These are phyloP conservation scores for Strobilomyces echinocephalus DNA, from an alignment of 768 basidiomycete species.

Conservation along the genomic window DNA sequence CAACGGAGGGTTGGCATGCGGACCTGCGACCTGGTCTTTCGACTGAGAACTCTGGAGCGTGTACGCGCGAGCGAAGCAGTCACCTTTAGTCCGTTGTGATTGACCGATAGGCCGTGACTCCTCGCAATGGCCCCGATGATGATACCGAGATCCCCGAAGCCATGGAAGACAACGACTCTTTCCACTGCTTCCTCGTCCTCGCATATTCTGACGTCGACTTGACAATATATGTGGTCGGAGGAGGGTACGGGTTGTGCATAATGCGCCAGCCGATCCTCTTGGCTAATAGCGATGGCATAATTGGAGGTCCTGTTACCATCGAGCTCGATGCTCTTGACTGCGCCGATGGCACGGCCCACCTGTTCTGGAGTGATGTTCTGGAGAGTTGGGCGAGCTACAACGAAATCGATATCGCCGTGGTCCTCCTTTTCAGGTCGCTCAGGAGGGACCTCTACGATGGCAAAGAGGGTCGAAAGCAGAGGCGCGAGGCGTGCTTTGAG, in stretches of 20 bases:
- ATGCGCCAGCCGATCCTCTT: slow-evolving; percentile 35
- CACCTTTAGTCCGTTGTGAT: slow-evolving; percentile 58
- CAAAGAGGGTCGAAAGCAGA: slow-evolving; percentile 44
- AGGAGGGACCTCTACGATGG: slow-evolving; percentile 47
- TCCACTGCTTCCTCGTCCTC: slow-evolving; percentile 45
- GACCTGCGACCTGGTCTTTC: slow-evolving; percentile 25
- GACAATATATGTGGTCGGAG: slow-evolving; percentile 26
- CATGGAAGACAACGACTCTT: slow-evolving; percentile 49
- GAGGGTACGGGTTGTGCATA: slow-evolving; percentile 3
- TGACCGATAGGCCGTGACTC: slow-evolving; percentile 47
- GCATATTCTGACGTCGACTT: slow-evolving; percentile 67
- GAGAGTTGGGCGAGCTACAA: slow-evolving; percentile 45
- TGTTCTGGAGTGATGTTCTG: slow-evolving; percentile 31
- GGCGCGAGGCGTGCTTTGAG: slow-evolving; percentile 45
- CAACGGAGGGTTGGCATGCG: slow-evolving; percentile 37
- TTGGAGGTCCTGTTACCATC: slow-evolving; percentile 57
- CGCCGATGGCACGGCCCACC: slow-evolving; percentile 42
- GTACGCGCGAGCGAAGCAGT: not conserved
- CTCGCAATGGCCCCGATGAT: slow-evolving; percentile 55
- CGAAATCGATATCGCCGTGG: slow-evolving; percentile 67
- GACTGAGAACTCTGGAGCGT: slow-evolving; percentile 12
- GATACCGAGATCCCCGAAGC: slow-evolving; percentile 71
- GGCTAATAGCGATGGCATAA: slow-evolving; percentile 49
- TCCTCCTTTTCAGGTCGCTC: slow-evolving; percentile 65
- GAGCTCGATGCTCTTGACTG: slow-evolving; percentile 42